A percentile compares a stretch with the other conserved stretches of the same genome.
Conservation (phyloP, 2,329 filamentous ascomycete genomes). For the Ophiostoma triangulosporum region DNA sequence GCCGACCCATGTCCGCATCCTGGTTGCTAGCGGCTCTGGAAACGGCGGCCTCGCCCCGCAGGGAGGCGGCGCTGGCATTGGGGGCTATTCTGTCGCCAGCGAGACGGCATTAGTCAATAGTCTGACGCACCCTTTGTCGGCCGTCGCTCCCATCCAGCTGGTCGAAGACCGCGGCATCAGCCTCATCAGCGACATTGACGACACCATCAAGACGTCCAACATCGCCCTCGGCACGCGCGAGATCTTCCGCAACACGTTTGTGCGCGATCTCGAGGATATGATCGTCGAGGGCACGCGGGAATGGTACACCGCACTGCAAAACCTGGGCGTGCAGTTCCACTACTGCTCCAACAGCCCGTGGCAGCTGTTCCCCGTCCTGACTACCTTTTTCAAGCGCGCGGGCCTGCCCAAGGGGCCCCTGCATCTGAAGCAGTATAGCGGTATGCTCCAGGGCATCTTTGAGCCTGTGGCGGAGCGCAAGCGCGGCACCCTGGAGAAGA, state of each 20-base stretch:
- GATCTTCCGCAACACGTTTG: constrained; percentile 92
- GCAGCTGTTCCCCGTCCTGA: constrained; percentile 87
- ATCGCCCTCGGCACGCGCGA: constrained; percentile 78
- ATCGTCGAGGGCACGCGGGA: constrained; percentile 77
- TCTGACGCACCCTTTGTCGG: constrained; percentile 56
- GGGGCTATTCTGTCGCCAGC: neutral
- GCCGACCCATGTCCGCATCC: constrained; percentile 74
- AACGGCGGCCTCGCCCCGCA: neutral
- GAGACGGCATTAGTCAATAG: constrained; percentile 6
- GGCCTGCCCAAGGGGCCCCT: constrained; percentile 79
- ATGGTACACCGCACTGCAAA: constrained; percentile 70
- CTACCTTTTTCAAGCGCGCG: constrained; percentile 68
- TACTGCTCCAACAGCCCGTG: constrained; percentile 99
- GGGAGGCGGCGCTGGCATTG: neutral
- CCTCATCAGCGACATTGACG: constrained; percentile 93
- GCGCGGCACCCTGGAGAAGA: constrained; percentile 71
- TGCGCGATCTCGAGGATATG: constrained; percentile 69
- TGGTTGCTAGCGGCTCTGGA: constrained; percentile 44
- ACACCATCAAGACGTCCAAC: constrained; percentile 92
- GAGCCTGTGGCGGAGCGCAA: constrained; percentile 94
- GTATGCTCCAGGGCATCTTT: constrained; percentile 96
- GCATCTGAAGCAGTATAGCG: constrained; percentile 89
- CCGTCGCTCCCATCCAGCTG: constrained; percentile 62
- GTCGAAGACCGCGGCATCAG: constrained; percentile 72
- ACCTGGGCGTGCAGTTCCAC: constrained; percentile 76